Base-by-base conservation (phyloP, 1,139 yeast species). In the Entelexis sorbosivorans region DNA sequence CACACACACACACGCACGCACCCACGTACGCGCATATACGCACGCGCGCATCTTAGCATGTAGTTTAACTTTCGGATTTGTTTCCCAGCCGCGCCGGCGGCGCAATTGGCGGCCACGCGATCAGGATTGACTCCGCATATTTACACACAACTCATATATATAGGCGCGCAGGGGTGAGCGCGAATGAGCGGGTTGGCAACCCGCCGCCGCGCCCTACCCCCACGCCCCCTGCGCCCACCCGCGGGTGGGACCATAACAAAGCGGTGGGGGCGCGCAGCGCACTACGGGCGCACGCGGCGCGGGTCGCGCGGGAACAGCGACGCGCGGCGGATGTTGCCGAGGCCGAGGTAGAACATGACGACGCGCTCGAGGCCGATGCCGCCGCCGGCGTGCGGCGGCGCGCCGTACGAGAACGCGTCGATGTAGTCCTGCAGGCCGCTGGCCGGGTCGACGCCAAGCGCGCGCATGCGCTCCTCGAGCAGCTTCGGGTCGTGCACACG, bases 311-410 rank as follows among this genome's bases (percentile, higher is more conserved):
- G 99, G 91, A 91, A 91, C 66, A 91, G 73, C 13, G 95, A 82
- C 24, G 99, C 96, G 68, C 97, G 84, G 72, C 99, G 86, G 63
- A 91, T 91, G 72, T 91, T 93, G 74, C 88, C 89, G 73, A 91
- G 76, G 66, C 87, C 98, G 68, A 91, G 77, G 80, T 78, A 91
- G 78, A 91, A 91, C 97, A 91, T 91, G 59, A 91, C 88, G 40
- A 91, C 98, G 74, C 99, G 86, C 73, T 91, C 99, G 60, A 91
- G 74, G 63, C 99, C 99, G 67, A 91, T 91, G 71, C 99, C 99
- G 73, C 98, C 99, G 68, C 99, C 99, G 26, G 96, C 99, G 64
- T 91, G 99, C 48, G 99, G 98, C 59, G 96, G 82, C 75, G 96
- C 91, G 20, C 97, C 99, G 66, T 83, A 89, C 46, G 78, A 73